Conservation (phyloP, 768 basidiomycete species). For the Glaciozyma antarctica region DNA sequence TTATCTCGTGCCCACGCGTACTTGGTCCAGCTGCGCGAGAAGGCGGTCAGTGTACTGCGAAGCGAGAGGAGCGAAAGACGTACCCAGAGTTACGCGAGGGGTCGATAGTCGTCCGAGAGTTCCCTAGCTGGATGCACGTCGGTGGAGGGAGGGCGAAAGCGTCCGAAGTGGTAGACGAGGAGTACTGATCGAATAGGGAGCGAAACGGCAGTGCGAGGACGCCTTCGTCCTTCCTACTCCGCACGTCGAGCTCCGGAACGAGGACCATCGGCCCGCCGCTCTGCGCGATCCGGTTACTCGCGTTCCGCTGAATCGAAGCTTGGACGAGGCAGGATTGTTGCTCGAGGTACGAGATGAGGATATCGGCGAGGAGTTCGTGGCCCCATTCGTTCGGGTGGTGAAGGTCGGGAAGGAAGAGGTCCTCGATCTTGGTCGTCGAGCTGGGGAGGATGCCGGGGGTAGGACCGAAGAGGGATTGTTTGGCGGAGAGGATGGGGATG, state of each 20-base stretch:
- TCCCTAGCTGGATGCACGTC: constrained; percentile 21
- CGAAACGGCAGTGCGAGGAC: constrained; percentile 7
- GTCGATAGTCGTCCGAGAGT: constrained; percentile 8
- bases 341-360: constrained; percentile 77
- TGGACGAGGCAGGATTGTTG: constrained; percentile 61
- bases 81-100: constrained; percentile 14
- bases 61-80: neutral
- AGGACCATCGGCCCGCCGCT: neutral
- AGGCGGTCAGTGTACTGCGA: neutral
- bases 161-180: neutral
- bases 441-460: constrained; percentile 6
- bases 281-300: neutral
- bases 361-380: constrained; percentile 75
- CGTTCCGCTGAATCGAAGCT: constrained; percentile 1
- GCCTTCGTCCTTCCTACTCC: neutral
- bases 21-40: constrained; percentile 14
- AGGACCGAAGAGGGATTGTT: constrained; percentile 24
- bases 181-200: constrained; percentile 16
- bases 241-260: constrained; percentile 14
- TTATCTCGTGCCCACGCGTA: constrained; percentile 35
- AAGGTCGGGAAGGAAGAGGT: constrained; percentile 65
- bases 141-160: constrained; percentile 9
- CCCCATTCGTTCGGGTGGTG: constrained; percentile 56
- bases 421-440: constrained; percentile 60
- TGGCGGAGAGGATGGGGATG: constrained; percentile 61